Conservation (phyloP, 805 yeast species). For the Candida yuanshanica region DNA sequence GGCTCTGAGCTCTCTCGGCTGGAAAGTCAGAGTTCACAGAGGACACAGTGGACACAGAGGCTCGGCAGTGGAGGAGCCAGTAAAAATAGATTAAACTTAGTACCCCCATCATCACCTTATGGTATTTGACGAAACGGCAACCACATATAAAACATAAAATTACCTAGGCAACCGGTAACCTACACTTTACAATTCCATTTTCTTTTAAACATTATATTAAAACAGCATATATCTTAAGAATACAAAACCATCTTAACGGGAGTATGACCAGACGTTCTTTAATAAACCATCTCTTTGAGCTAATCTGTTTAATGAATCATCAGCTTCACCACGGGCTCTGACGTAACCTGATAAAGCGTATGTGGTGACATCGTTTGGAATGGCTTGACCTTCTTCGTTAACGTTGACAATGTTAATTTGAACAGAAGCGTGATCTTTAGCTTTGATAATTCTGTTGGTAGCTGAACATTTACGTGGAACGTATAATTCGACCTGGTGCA, state of each 20-base stretch:
- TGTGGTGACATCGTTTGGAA: conserved; percentile 85
- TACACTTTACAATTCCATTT: not conserved
- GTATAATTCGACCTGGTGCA: conserved; percentile 88
- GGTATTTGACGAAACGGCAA: not conserved
- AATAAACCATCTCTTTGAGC: conserved; percentile 98
- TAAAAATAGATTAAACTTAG: not conserved
- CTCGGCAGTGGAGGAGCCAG: no score
- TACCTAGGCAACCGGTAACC: not conserved
- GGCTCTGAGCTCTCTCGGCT: no score
- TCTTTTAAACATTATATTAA: not conserved
- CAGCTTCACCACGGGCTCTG: conserved; percentile 99
- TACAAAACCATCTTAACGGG: conserved; percentile 54
- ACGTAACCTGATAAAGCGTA: conserved; percentile 97
- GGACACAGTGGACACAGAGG: no score
- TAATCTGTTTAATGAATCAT: conserved; percentile 98
- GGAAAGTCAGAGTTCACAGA: no score
- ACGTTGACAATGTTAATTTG: conserved; percentile 98
- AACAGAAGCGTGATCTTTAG: conserved; percentile 99
- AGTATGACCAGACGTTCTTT: conserved; percentile 93
- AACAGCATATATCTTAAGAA: conserved; percentile 1
- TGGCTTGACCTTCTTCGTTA: conserved; percentile 93
- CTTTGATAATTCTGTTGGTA: conserved; percentile 99
- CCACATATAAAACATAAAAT: not conserved
- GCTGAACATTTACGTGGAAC: conserved; percentile 99
- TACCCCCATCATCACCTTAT: not conserved